These are phyloP conservation scores for Hyaloscypha variabilis DNA, from an alignment of 495 filamentous ascomycete species.

Conservation along the genomic window DNA sequence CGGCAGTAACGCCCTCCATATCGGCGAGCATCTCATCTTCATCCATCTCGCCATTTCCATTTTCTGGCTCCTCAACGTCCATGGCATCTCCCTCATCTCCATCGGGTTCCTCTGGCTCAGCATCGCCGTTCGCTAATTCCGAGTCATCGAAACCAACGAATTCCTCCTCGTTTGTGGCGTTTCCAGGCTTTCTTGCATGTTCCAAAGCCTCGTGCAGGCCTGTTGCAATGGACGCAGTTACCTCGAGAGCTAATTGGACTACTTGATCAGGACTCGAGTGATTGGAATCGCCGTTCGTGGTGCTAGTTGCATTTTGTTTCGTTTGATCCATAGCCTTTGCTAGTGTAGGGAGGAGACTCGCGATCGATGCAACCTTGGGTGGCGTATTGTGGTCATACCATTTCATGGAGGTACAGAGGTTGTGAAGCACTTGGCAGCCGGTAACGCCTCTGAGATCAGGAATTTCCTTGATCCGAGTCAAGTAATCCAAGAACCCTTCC, in stretches of 20 bases:
- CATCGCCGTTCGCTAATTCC: slow-evolving; percentile 29
- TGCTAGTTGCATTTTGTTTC: slow-evolving; percentile 21
- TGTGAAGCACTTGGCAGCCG: slow-evolving; percentile 55
- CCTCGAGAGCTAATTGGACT: slow-evolving; percentile 53
- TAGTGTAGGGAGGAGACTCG: slow-evolving; percentile 47
- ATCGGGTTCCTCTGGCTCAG: slow-evolving; percentile 14
- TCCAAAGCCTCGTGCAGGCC: slow-evolving; percentile 45
- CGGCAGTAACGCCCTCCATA: slow-evolving; percentile 58
- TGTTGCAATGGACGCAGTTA: slow-evolving; percentile 61
- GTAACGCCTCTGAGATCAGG: slow-evolving; percentile 39
- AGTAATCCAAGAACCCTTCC: slow-evolving; percentile 12
- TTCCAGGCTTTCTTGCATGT: slow-evolving; percentile 11
- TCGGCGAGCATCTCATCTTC: slow-evolving; percentile 55
- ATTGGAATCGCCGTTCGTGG: slow-evolving; percentile 8
- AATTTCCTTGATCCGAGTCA: neutral
- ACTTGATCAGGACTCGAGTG: slow-evolving; percentile 37
- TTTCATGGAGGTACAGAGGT: slow-evolving; percentile 46
- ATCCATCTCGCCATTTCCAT: slow-evolving; percentile 37
- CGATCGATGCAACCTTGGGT: slow-evolving; percentile 48
- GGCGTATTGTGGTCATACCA: slow-evolving; percentile 52
- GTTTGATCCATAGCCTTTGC: slow-evolving; percentile 33
- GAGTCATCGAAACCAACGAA: slow-evolving; percentile 36
- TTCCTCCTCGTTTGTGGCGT: slow-evolving; percentile 23
- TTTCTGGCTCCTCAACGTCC: slow-evolving; percentile 21
- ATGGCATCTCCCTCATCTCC: slow-evolving; percentile 35